A percentile compares a stretch with the other conserved stretches of the same genome.
phyloP scores from a whole-genome alignment of 75 land plant species.

The Selaginella moellendorffii region DNA sequence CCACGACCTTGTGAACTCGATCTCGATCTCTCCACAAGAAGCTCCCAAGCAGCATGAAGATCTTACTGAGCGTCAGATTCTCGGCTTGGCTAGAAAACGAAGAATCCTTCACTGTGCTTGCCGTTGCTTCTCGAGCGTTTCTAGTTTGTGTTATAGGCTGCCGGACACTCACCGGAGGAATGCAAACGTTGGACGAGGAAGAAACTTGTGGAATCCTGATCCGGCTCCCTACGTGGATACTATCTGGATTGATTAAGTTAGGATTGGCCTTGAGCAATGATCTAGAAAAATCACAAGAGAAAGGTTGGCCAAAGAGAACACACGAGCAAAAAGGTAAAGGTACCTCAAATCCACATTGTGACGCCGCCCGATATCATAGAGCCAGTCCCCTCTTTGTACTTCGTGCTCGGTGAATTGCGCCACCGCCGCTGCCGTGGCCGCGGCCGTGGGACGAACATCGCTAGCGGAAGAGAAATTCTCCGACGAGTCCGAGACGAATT shows the following conservation, averaged over 20 bases:
- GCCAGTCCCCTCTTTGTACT: conserved; percentile 29
- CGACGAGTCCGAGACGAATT: no score
- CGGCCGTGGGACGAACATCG: not conserved
- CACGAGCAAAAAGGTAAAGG: no score
- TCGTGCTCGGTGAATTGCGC: conserved; percentile 21
- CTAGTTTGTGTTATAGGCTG: not conserved
- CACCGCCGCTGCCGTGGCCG: conserved; percentile 7
- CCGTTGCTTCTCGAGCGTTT: not conserved
- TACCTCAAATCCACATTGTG: conserved; percentile 31
- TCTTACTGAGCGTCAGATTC: conserved; percentile 18
- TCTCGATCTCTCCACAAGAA: conserved; percentile 11
- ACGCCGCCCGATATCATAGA: conserved; percentile 20
- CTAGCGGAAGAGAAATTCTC: no score
- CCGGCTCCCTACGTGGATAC: conserved; percentile 18
- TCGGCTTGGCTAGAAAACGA: conserved; percentile 8
- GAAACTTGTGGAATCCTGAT: conserved; percentile 16
- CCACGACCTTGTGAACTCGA: conserved; percentile 22
- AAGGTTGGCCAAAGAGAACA: not conserved
- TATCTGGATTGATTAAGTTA: conserved; percentile 24
- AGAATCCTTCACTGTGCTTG: not conserved
- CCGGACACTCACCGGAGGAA: conserved; percentile 10
- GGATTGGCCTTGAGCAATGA: conserved; percentile 26
- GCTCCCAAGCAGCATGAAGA: conserved; percentile 10
- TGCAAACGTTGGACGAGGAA: not conserved
- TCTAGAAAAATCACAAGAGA: conserved; percentile 19